A percentile compares a stretch with the other conserved stretches of the same genome.
phyloP scores from a whole-genome alignment of 208 protist genomes.

The Trypanosoma platydactyli region DNA sequence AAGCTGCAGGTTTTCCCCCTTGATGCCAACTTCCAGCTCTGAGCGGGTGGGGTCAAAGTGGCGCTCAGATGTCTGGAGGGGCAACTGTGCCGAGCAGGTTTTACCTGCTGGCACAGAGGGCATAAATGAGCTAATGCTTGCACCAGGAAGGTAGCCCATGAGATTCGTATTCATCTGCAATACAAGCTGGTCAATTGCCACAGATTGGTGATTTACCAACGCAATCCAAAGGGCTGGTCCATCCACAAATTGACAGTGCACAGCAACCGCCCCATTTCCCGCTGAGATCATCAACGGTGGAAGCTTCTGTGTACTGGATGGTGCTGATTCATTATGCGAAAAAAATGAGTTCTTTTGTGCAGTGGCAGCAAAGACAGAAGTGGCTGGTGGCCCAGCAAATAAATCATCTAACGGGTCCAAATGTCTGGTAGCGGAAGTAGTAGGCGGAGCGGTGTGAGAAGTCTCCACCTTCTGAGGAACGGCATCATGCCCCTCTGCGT shows the following conservation, averaged over 20 bases:
- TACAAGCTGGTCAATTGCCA: slow-evolving; percentile 16
- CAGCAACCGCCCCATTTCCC: slow-evolving; percentile 3
- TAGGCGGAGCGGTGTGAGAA: neutral
- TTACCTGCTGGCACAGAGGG: slow-evolving; percentile 16
- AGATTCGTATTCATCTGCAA: slow-evolving; percentile 38
- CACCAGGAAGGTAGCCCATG: slow-evolving; percentile 18
- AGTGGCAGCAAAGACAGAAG: neutral
- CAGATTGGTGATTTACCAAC: slow-evolving; percentile 22
- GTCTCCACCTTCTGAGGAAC: slow-evolving; percentile 7
- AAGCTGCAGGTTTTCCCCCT: slow-evolving; percentile 19
- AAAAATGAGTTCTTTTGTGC: neutral
- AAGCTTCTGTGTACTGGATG: slow-evolving; percentile 8
- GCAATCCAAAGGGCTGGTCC: slow-evolving; percentile 28
- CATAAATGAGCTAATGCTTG: slow-evolving; percentile 7
- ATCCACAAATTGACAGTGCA: slow-evolving; percentile 22
- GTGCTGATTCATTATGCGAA: neutral
- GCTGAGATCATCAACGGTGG: slow-evolving; percentile 25
- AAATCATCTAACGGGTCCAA: slow-evolving; percentile 49
- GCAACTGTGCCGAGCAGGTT: slow-evolving; percentile 9
- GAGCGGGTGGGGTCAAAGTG: slow-evolving; percentile 26
- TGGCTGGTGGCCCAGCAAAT: slow-evolving; percentile 28
- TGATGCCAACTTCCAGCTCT: slow-evolving; percentile 23
- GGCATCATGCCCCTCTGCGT: neutral
- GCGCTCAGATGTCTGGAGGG: slow-evolving; percentile 14
- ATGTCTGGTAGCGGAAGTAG: slow-evolving; percentile 11